Evolutionary conservation across 169 alveolate species (phyloP).

Genomic region (Cryptosporidium sp.): DNA sequence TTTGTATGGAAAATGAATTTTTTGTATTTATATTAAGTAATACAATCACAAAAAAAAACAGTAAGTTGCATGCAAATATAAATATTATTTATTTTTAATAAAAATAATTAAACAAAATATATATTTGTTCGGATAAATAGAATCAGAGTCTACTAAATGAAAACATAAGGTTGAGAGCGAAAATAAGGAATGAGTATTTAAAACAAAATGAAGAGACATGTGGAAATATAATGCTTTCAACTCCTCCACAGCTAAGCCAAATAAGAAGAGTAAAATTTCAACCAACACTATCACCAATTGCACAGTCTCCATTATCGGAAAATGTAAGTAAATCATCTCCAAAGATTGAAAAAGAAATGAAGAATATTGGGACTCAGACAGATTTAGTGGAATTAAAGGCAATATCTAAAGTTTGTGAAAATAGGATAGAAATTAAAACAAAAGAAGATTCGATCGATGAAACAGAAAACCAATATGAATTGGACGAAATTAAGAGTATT

Average conservation of each 20-base stretch:
- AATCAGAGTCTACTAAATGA: constrained; percentile 64
- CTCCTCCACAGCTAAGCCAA: constrained; percentile 73
- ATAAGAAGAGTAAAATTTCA: constrained; percentile 65
- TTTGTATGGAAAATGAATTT: neutral
- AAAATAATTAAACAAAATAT: neutral
- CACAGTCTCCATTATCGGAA: constrained; percentile 70
- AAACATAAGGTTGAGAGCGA: constrained; percentile 67
- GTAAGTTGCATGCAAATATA: constrained; percentile 47
- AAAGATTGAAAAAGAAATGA: constrained; percentile 13
- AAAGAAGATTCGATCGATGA: neutral
- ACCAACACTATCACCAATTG: constrained; percentile 69
- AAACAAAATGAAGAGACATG: constrained; percentile 29
- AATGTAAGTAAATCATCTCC: neutral
- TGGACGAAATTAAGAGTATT: constrained; percentile 6
- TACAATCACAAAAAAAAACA: constrained; percentile 69
- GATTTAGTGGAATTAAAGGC: neutral
- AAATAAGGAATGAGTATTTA: constrained; percentile 32
- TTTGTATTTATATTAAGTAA: constrained; percentile 2
- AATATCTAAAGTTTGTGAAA: neutral
- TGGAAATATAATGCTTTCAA: neutral
- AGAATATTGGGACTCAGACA: constrained; percentile 22
- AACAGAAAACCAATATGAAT: neutral
- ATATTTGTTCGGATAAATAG: neutral
- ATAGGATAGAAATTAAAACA: neutral
- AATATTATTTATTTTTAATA: neutral